phyloP scores from a whole-genome alignment of 352 stramenopile species.

The Pythium dissimile region DNA sequence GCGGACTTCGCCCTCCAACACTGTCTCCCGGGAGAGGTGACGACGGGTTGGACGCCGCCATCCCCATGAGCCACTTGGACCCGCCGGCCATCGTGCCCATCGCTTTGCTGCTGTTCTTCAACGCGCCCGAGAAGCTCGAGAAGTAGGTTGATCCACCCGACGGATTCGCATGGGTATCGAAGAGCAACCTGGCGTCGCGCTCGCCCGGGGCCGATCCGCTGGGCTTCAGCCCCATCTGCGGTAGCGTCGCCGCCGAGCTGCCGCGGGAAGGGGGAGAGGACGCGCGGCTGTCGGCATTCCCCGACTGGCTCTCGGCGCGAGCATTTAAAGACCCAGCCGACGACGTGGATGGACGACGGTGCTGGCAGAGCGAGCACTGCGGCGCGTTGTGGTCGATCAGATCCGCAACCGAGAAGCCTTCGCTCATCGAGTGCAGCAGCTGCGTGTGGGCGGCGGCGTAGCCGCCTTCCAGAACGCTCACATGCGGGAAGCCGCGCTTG shows the following conservation, averaged over 20 bases:
- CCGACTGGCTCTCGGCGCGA: constrained; percentile 12
- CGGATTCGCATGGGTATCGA: constrained; percentile 26
- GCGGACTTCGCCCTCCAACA: constrained; percentile 7
- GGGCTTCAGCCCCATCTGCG: constrained; percentile 4
- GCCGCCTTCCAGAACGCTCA: constrained; percentile 72
- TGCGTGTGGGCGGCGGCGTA: constrained; percentile 58
- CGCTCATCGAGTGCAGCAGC: constrained; percentile 35
- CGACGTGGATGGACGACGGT: constrained; percentile 31
- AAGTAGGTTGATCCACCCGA: constrained; percentile 42
- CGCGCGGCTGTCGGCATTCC: neutral
- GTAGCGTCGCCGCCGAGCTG: constrained; percentile 10
- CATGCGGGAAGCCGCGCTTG: constrained; percentile 66
- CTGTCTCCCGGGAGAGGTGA: neutral
- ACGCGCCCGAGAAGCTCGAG: constrained; percentile 56
- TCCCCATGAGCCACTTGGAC: constrained; percentile 80
- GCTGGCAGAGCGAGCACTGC: constrained; percentile 56
- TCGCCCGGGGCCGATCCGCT: constrained; percentile 16
- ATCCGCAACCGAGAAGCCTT: constrained; percentile 56
- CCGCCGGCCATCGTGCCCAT: constrained; percentile 56
- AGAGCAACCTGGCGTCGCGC: constrained; percentile 38
- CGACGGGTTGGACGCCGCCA: constrained; percentile 19
- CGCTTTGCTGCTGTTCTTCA: constrained; percentile 71
- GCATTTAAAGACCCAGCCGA: constrained; percentile 14
- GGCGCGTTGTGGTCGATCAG: constrained; percentile 70
- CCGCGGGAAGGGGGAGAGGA: constrained; percentile 11